Percentiles rank a stretch among this genome's conserved stretches.
Evolutionary conservation across 1,139 yeast genomes (phyloP).

Genomic region (Spathaspora jeffriesii): DNA sequence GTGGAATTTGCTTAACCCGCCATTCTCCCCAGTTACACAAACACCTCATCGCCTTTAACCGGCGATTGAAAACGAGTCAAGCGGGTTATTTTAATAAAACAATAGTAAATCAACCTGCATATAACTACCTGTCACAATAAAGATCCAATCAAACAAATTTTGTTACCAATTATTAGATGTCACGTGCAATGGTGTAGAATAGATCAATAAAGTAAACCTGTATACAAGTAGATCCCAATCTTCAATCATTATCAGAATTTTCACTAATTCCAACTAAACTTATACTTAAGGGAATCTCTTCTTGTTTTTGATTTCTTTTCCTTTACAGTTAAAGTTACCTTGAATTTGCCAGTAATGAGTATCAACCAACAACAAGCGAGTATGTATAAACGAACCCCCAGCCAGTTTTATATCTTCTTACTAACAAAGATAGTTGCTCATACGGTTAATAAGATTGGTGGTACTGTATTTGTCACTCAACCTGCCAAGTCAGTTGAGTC

Average conservation of each 20-base stretch:
- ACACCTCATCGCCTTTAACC: neutral
- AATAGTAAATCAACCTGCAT: neutral
- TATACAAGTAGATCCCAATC: conserved; percentile 3
- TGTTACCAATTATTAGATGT: conserved; percentile 14
- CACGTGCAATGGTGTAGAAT: conserved; percentile 21
- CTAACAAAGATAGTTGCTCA: conserved; percentile 11
- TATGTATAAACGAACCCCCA: conserved; percentile 6
- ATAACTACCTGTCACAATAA: neutral
- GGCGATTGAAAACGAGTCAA: neutral
- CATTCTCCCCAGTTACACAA: neutral
- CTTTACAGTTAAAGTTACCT: neutral
- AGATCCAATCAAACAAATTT: conserved; percentile 5
- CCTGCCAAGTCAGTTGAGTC: conserved; percentile 48
- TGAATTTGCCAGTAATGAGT: conserved; percentile 11
- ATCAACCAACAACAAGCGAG: conserved; percentile 15
- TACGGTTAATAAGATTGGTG: conserved; percentile 25
- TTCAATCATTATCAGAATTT: neutral
- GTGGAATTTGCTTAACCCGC: neutral
- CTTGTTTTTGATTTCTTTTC: neutral
- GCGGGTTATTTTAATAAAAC: neutral
- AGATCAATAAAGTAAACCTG: conserved; percentile 5
- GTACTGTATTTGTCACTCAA: conserved; percentile 39
- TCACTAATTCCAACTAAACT: neutral
- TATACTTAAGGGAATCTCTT: neutral
- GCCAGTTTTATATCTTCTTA: neutral